Evolutionary conservation across 2,329 filamentous ascomycete genomes (phyloP), one percentile per base, ranked within the genome.

Genomic region (Ophiocordyceps camponoti-rufipedis): DNA sequence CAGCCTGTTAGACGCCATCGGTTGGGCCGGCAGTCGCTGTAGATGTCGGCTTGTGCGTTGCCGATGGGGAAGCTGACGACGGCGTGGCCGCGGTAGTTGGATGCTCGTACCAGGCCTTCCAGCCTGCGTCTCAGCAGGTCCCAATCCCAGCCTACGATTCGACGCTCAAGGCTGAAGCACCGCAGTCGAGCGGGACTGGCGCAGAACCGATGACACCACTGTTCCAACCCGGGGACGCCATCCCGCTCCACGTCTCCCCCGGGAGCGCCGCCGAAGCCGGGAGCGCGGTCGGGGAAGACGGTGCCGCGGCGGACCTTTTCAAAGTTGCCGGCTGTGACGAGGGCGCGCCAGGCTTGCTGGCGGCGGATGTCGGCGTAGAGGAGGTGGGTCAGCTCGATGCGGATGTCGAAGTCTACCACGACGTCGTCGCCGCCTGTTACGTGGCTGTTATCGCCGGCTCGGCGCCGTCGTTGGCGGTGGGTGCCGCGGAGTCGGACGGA

Each of bases 191-290:
- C 67, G 19, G 66, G 63, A 50, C 71, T 75, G 2, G 71, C 71
- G 53, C 75, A 79, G 61, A 76, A 88, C 38, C 71, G 70, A 47
- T 80, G 72, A 53, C 80, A 85, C 82, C 82, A 87, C 48, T 78
- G 71, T 9, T 55, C 49, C 41, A 62, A 53, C n/a, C 51, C 48
- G 0, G 61, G 59, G 4, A 51, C 54, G 18, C 59, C 59, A n/a
- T 53, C 53, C 42, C 7, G 33, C 33, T 38, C 14, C 13, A 7
- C 33, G 14, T 38, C 33, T 5, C 14, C 33, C 13, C 62, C 60
- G 6, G 55, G 52, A 46, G 53, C 48, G 45, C 56, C 54, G 47
- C 59, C 58, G 40, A 67, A 61, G n/a, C 62, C 62, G 1, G 71
- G 69, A 0, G 69, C 75, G 4, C 70, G 62, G 5, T 62, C 69